Evolutionary conservation across 2,329 filamentous ascomycete species (phyloP).

Genomic region (Chaetomiaceae sp.): DNA sequence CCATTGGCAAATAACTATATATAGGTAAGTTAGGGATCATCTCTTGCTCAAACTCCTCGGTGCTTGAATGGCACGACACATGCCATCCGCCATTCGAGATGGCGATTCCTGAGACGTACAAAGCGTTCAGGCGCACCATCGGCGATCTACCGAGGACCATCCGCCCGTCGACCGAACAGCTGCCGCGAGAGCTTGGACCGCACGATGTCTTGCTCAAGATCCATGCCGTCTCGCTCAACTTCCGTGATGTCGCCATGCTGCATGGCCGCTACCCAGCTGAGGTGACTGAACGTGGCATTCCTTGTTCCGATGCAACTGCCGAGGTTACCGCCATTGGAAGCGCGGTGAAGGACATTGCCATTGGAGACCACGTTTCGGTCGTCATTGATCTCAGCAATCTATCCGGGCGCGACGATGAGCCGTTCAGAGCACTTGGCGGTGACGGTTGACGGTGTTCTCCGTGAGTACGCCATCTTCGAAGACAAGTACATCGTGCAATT

Average conservation of each 20-base stretch:
- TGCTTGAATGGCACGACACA: too few relatives aligned
- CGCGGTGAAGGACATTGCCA: slow-evolving; percentile 17
- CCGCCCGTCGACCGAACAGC: slow-evolving; percentile 3
- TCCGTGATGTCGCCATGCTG: slow-evolving; percentile 26
- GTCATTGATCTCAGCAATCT: slow-evolving; percentile 15
- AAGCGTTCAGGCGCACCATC: slow-evolving; percentile 12
- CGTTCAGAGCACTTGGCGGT: slow-evolving; percentile 12
- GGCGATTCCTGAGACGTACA: slow-evolving; percentile 10
- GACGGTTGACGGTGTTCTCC: slow-evolving; percentile 20
- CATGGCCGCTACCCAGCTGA: slow-evolving; percentile 22
- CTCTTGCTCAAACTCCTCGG: too few relatives aligned
- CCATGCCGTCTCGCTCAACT: slow-evolving; percentile 24
- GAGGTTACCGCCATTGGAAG: slow-evolving; percentile 23
- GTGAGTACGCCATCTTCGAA: slow-evolving; percentile 22
- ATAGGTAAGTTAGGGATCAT: too few relatives aligned
- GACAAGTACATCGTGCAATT: slow-evolving; percentile 19
- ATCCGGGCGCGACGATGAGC: slow-evolving; percentile 4
- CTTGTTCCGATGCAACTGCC: slow-evolving; percentile 20
- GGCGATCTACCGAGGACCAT: slow-evolving; percentile 9
- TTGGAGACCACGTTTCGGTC: slow-evolving; percentile 22
- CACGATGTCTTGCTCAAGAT: slow-evolving; percentile 20
- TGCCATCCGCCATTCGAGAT: too few relatives aligned
- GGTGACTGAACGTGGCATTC: slow-evolving; percentile 16
- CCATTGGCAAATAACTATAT: too few relatives aligned
- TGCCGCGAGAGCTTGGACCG: slow-evolving; percentile 7